Evolutionary conservation across 306 rosid genomes (phyloP), one percentile per base, ranked within the genome.

Genomic region (Cucumis hystrix): DNA sequence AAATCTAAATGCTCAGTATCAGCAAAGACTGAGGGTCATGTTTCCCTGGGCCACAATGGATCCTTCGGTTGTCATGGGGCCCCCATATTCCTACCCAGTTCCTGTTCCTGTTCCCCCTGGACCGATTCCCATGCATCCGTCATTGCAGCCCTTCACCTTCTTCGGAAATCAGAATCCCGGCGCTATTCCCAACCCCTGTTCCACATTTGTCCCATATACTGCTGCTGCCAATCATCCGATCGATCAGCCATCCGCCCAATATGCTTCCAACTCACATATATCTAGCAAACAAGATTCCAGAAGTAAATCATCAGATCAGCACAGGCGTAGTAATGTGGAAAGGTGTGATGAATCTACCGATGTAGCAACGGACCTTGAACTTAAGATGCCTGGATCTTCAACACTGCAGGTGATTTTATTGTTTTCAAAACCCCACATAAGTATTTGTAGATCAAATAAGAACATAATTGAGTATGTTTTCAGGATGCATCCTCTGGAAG

Each of bases 381-480:
- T 94, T 69, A 94, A 94, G 95, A 89, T 88, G 92, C 98, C 98
- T 21, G 98, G 98, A 64, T 89, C 96, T 56, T 90, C 97, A 28
- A 76, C 87, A n/a, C 89, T 79, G 39, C 91, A 83, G 91, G 98
- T 92, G 54, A 78, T 15, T 79, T 58, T 74, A 3, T 54, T 76
- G 74, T 41, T 71, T 51, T 79, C n/a, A 57, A 79, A 35, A 11
- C 76, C 56, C 67, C 61, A 77, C 75, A 52, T 59, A 28, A 65
- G 54, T 72, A 71, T 66, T 28, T 52, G 68, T 43, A 20, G 64
- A 79, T 25, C 58, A 57, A 76, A n/a, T 69, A 45, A 45, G 59
- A 78, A 23, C 63, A 18, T 68, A 65, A 80, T 49, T 6, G 56
- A 35, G 45, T 78, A 28, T 80, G n/a, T 63, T 10, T 83, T 76